Evolutionary conservation across 352 stramenopile species (phyloP), one percentile per base, ranked within the genome.

Genomic region (Phytopythium kandeliae): DNA sequence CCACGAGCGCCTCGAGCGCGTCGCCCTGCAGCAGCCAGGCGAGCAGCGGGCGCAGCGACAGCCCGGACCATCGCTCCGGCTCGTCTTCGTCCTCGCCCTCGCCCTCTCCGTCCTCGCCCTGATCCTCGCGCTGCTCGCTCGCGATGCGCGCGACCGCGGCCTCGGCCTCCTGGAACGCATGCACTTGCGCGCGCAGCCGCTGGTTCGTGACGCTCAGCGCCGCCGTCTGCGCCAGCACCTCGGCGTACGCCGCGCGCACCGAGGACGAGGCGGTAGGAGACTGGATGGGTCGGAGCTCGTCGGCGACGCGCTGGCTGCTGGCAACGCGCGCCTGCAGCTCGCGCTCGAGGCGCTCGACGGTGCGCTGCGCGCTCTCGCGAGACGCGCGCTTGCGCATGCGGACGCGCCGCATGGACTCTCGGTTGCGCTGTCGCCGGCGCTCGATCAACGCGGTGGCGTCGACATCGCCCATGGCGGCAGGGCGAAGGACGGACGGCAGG

Each of bases 351-450:
- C 52, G 35, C 24, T 42, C 42, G 1, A 65, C 42, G 15, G 33
- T 49, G 19, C 56, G 36, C 42, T 60, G 55, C 37, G 55, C 44
- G 21, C 48, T 37, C 25, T 48, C 24, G 8, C 52, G 36, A 2
- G 41, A 51, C n/a, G 55, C 54, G 16, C 53, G 54, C 54, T 67
- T 63, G 37, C 64, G 60, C 36, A 48, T 42, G 2, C 57, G 49
- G 26, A 58, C 64, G 26, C 61, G 64, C 9, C 58, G 64, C 64
- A 73, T 73, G 25, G 60, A 65, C 25, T 69, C 64, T 35, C 64
- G 53, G 26, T 73, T 73, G 33, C 60, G 60, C 48, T 57, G 57
- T 3, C 64, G 56, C 11, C 63, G 55, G 6, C 48, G 24, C 26
- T 71, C 61, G 2, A 49, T 25, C 43, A n/a, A 28, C 26, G 4